A percentile compares a stretch with the other conserved stretches of the same genome.
phyloP scores from a whole-genome alignment of 768 basidiomycete genomes.

The Hericium alpestre region DNA sequence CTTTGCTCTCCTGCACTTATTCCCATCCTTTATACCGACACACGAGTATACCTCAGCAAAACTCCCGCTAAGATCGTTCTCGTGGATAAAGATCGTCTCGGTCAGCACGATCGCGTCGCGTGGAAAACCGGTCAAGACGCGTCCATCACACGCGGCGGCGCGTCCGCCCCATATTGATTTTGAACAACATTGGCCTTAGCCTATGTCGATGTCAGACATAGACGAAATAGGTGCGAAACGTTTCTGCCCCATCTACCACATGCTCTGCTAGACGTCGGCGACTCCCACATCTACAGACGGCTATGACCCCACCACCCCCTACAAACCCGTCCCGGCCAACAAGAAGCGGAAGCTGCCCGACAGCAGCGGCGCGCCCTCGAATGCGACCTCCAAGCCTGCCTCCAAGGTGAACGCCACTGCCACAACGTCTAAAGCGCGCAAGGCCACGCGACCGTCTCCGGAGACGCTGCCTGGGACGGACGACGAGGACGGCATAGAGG shows the following conservation, averaged over 20 bases:
- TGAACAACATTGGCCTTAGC: not conserved
- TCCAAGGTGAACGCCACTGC: constrained; percentile 4
- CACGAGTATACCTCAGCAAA: too few species aligned
- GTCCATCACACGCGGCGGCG: constrained; percentile 15
- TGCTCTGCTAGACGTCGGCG: not conserved
- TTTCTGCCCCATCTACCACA: constrained; percentile 3
- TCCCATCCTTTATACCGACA: too few species aligned
- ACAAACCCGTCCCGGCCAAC: constrained; percentile 4
- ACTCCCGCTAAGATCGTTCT: too few species aligned
- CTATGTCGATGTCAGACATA: constrained; percentile 5
- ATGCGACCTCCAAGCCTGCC: constrained; percentile 14
- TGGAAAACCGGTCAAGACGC: not conserved
- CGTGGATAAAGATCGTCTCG: too few species aligned
- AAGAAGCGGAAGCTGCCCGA: constrained; percentile 14
- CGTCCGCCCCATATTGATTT: constrained; percentile 8
- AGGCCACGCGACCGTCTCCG: constrained; percentile 2
- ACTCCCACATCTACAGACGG: constrained; percentile 9
- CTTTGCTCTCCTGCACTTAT: too few species aligned
- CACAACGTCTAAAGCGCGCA: constrained; percentile 4
- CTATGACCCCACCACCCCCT: constrained; percentile 23
- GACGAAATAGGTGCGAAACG: constrained; percentile 12
- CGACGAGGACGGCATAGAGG: not conserved
- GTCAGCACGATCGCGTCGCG: not conserved
- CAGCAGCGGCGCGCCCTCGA: constrained; percentile 9
- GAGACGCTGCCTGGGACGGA: constrained; percentile 14